Conservation (phyloP, 495 filamentous ascomycete genomes). For the Chlorociboria aeruginascens region DNA sequence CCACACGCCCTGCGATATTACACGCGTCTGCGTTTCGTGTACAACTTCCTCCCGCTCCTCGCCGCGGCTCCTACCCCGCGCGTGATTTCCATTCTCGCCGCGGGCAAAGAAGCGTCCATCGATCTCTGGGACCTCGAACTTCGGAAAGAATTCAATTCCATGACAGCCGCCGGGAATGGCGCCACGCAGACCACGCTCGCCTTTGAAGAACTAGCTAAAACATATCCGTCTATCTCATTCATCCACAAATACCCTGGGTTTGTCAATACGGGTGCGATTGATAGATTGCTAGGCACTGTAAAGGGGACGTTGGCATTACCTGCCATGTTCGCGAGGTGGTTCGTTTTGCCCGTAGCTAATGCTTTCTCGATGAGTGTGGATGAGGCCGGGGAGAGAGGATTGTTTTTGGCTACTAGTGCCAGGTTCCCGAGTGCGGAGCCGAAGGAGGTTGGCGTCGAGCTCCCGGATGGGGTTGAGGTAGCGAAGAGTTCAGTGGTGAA, state of each 20-base stretch:
- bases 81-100: slow-evolving; percentile 18
- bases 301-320: slow-evolving; percentile 9
- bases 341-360: slow-evolving; percentile 12
- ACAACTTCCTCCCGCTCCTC: slow-evolving; percentile 20
- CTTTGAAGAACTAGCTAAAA: slow-evolving; percentile 24
- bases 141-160: slow-evolving; percentile 10
- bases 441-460: slow-evolving; percentile 3
- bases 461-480: slow-evolving; percentile 7
- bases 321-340: slow-evolving; percentile 4
- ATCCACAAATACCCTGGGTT: slow-evolving; percentile 30
- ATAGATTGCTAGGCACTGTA: slow-evolving; percentile 2
- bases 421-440: slow-evolving; percentile 12
- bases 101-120: slow-evolving; percentile 12
- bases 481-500: slow-evolving; percentile 4
- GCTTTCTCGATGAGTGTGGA: slow-evolving; percentile 9
- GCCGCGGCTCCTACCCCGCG: slow-evolving; percentile 8
- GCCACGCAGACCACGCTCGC: slow-evolving; percentile 20
- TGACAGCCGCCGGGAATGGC: slow-evolving; percentile 13
- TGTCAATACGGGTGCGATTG: slow-evolving; percentile 21
- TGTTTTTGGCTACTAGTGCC: slow-evolving; percentile 17
- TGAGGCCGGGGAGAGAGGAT: slow-evolving; percentile 16
- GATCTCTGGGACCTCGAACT: slow-evolving; percentile 17
- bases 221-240: slow-evolving; percentile 22
- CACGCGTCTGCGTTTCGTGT: slow-evolving; percentile 17
- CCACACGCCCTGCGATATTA: slow-evolving; percentile 21